Evolutionary conservation across 495 filamentous ascomycete genomes (phyloP).

Genomic region (Aspergillus coremiiformis): DNA sequence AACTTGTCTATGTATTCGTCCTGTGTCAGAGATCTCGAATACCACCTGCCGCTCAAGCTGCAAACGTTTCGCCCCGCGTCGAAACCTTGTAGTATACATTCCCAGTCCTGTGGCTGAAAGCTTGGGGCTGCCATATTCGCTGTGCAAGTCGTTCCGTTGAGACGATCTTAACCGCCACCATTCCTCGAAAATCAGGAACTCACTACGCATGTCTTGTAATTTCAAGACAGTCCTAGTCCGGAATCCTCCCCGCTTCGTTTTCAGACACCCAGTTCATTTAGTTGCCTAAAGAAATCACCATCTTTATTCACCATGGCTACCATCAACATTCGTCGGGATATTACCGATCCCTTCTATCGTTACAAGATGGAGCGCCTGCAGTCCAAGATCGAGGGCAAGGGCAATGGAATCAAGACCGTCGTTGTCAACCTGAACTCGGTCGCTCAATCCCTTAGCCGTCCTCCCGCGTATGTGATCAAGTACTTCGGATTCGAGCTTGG

Average conservation of each 20-base stretch:
- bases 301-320: constrained; percentile 66
- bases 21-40: constrained; percentile 65
- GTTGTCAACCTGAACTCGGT: constrained; percentile 96
- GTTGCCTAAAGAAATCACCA: constrained; percentile 13
- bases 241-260: constrained; percentile 34
- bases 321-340: constrained; percentile 98
- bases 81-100: constrained; percentile 79
- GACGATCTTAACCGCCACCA: constrained; percentile 38
- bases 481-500: constrained; percentile 99
- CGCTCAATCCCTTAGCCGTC: constrained; percentile 83
- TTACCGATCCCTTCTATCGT: constrained; percentile 97
- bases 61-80: constrained; percentile 85
- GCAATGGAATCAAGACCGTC: constrained; percentile 93
- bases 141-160: constrained; percentile 22
- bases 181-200: constrained; percentile 47
- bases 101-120: constrained; percentile 80
- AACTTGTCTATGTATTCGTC: constrained; percentile 76
- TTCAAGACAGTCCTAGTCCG: constrained; percentile 35
- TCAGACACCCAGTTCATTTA: constrained; percentile 10
- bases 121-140: constrained; percentile 17
- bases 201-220: constrained; percentile 49
- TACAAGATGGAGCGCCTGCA: constrained; percentile 99
- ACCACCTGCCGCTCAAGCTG: constrained; percentile 86
- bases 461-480: constrained; percentile 94
- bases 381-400: constrained; percentile 99